Evolutionary conservation across 805 yeast species (phyloP).

Genomic region (Metschnikowia aberdeeniae): DNA sequence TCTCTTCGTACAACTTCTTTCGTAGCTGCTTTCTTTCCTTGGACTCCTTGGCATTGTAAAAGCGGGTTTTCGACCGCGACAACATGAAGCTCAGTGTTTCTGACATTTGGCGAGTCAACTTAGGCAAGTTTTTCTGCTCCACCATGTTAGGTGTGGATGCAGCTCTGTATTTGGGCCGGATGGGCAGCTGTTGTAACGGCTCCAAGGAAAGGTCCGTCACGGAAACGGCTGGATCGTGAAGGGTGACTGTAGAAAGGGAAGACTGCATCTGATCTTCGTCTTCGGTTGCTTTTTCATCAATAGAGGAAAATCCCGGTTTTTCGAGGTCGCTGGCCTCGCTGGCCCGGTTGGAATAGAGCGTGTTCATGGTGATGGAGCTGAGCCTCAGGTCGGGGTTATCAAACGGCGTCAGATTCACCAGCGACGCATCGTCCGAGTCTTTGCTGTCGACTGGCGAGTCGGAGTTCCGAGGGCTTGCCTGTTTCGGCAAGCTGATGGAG

Average conservation of each 20-base stretch:
- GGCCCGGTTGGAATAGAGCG: conserved; percentile 16
- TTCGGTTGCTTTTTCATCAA: conserved; percentile 1
- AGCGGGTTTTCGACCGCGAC: conserved; percentile 33
- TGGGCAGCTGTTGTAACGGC: conserved; percentile 4
- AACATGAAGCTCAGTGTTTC: conserved; percentile 21
- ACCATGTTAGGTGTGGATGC: conserved; percentile 15
- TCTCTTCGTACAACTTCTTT: conserved; percentile 39
- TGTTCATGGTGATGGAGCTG: conserved; percentile 34
- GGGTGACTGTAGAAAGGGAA: conserved; percentile 20
- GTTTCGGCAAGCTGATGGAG: conserved; percentile 16
- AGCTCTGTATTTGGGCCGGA: conserved; percentile 13
- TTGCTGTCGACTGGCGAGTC: conserved; percentile 27
- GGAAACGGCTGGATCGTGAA: conserved; percentile 8
- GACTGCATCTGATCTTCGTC: conserved; percentile 13
- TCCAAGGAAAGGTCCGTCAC: neutral
- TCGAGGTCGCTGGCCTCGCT: conserved; percentile 5
- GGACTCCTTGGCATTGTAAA: conserved; percentile 31
- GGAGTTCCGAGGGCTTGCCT: conserved; percentile 31
- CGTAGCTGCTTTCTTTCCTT: conserved; percentile 35
- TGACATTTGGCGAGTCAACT: conserved; percentile 9
- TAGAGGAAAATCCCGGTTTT: conserved; percentile 1
- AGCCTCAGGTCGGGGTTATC: conserved; percentile 35
- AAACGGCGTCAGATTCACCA: conserved; percentile 31
- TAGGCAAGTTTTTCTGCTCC: conserved; percentile 3
- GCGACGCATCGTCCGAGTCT: conserved; percentile 33